A percentile compares a stretch with the other conserved stretches of the same genome.
phyloP scores from a whole-genome alignment of 148 eudicot species.

The Fagopyrum homotropicum region DNA sequence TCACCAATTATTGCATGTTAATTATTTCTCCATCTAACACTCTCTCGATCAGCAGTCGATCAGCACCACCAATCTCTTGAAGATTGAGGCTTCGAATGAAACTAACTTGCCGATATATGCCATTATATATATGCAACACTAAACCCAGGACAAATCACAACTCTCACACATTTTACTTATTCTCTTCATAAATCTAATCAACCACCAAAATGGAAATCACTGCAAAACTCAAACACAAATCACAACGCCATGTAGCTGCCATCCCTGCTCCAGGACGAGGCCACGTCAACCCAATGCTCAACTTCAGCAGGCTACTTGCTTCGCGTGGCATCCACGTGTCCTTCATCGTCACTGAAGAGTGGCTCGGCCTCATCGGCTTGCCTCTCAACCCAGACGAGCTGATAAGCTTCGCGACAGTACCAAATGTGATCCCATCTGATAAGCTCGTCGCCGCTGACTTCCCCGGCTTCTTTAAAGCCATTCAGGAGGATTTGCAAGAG shows the following conservation, averaged over 20 bases:
- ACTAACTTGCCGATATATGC: too few species aligned
- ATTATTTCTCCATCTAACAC: too few species aligned
- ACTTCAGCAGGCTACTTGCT: neutral
- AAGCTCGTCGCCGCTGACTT: conserved; percentile 14
- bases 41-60: too few species aligned
- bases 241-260: neutral
- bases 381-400: neutral
- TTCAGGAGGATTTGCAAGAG: conserved; percentile 18
- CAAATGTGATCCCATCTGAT: conserved; percentile 22
- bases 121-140: too few species aligned
- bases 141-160: too few species aligned
- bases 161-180: too few species aligned
- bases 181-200: neutral
- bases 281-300: conserved; percentile 7
- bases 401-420: neutral
- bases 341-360: conserved; percentile 5
- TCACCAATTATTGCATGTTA: too few species aligned
- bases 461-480: conserved; percentile 19
- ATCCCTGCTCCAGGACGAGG: conserved; percentile 2
- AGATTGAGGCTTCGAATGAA: too few species aligned
- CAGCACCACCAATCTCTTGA: too few species aligned
- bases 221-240: neutral
- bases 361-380: conserved; percentile 2
- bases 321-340: neutral
- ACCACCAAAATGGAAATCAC: neutral